Conservation (phyloP, 441 rosid species). For the Populus hybrid region DNA sequence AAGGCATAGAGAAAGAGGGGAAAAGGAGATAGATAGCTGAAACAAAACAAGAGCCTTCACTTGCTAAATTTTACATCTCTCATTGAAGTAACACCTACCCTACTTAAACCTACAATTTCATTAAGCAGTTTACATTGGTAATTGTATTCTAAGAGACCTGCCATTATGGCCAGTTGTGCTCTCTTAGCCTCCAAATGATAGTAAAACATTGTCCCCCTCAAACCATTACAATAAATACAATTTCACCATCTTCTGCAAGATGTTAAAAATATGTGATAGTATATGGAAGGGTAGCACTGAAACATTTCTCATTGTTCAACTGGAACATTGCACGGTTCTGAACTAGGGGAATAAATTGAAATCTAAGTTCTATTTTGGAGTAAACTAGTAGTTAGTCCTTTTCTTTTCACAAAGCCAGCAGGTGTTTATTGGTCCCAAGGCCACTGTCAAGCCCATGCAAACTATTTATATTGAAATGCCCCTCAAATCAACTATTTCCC, state of each 20-base stretch:
- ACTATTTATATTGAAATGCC: neutral
- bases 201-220: neutral
- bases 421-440: neutral
- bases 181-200: neutral
- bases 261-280: neutral
- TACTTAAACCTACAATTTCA: neutral
- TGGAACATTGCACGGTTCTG: neutral
- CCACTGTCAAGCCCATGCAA: neutral
- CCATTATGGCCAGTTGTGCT: neutral
- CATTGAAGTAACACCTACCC: neutral
- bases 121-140: neutral
- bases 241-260: neutral
- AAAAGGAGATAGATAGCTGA: no score
- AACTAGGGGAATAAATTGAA: neutral
- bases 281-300: neutral
- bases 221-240: neutral
- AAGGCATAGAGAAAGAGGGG: no score
- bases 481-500: neutral
- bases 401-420: neutral
- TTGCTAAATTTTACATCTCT: neutral
- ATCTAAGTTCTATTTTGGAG: neutral
- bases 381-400: neutral
- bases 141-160: neutral
- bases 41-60: no score
- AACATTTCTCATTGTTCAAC: neutral